These are phyloP conservation scores for Candida nanaspora DNA, from an alignment of 805 yeast genomes.

Conservation along the genomic window DNA sequence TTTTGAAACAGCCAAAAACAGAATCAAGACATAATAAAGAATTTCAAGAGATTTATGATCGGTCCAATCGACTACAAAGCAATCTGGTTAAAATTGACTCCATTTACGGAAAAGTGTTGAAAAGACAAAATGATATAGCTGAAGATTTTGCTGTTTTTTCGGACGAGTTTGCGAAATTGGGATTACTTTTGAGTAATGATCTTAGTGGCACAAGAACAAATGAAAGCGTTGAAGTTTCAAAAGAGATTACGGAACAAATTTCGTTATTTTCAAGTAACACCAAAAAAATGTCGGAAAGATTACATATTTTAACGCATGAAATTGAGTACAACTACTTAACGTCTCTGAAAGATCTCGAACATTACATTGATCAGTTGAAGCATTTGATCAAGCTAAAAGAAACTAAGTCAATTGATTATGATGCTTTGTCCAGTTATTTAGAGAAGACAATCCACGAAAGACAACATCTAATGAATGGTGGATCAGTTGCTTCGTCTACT, in stretches of 20 bases:
- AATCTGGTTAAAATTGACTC: conserved; percentile 73
- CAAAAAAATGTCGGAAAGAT: conserved; percentile 24
- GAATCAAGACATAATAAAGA: conserved; percentile 57
- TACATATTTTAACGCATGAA: conserved; percentile 27
- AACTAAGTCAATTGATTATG: conserved; percentile 85
- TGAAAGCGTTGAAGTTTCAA: conserved; percentile 25
- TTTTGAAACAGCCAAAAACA: conserved; percentile 68
- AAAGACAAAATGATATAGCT: conserved; percentile 65
- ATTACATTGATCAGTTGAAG: conserved; percentile 60
- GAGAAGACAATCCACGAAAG: conserved; percentile 65
- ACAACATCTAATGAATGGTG: conserved; percentile 25
- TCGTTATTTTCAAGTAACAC: conserved; percentile 31
- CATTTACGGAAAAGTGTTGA: conserved; percentile 64
- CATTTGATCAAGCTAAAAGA: conserved; percentile 77
- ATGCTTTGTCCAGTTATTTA: conserved; percentile 75
- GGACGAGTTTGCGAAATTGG: conserved; percentile 60
- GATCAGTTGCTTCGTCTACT: conserved; percentile 26
- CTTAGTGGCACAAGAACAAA: conserved; percentile 22
- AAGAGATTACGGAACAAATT: conserved; percentile 22
- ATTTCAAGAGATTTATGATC: conserved; percentile 75
- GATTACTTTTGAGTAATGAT: conserved; percentile 28
- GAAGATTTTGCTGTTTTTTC: conserved; percentile 68
- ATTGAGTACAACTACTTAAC: conserved; percentile 79
- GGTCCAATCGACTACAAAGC: conserved; percentile 77
- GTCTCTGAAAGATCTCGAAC: conserved; percentile 80